Evolutionary conservation across 2,329 filamentous ascomycete genomes (phyloP).

Genomic region (Aureobasidium sp.): DNA sequence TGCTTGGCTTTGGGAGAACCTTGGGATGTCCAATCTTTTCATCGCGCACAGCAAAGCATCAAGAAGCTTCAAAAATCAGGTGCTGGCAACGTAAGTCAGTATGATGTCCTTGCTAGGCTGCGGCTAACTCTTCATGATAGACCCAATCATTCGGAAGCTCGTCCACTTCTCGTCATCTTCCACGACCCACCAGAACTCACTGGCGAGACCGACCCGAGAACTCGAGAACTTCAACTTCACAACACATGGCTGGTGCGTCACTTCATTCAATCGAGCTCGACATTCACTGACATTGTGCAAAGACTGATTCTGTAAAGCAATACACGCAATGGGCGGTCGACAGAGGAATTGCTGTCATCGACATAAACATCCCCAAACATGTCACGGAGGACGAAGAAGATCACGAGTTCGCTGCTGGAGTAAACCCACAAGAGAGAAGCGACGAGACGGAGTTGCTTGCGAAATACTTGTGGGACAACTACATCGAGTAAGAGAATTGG

Average conservation of each 20-base stretch:
- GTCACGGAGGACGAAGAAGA: constrained; percentile 53
- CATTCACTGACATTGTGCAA: constrained; percentile 36
- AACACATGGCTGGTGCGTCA: constrained; percentile 73
- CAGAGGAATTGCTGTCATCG: constrained; percentile 77
- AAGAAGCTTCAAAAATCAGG: constrained; percentile 77
- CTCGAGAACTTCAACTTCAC: constrained; percentile 69
- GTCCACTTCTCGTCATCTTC: constrained; percentile 73
- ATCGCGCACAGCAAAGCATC: constrained; percentile 68
- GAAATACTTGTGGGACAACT: constrained; percentile 93
- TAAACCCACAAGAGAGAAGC: constrained; percentile 37
- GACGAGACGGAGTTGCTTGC: constrained; percentile 61
- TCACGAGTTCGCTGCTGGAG: constrained; percentile 37
- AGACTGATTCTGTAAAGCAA: constrained; percentile 74
- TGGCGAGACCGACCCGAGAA: constrained; percentile 40
- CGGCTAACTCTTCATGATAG: not conserved
- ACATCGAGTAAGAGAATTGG: constrained; percentile 58
- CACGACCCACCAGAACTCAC: constrained; percentile 65
- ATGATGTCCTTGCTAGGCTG: constrained; percentile 2
- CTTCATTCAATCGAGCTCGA: not conserved
- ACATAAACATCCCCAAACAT: constrained; percentile 82
- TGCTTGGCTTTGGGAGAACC: constrained; percentile 60
- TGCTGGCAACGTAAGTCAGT: constrained; percentile 57
- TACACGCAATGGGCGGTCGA: constrained; percentile 78
- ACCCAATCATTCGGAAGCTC: constrained; percentile 57
- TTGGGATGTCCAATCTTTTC: constrained; percentile 72